Evolutionary conservation across 1,284 basidiomycete genomes (phyloP).

Genomic region (Dichomitus squalens): DNA sequence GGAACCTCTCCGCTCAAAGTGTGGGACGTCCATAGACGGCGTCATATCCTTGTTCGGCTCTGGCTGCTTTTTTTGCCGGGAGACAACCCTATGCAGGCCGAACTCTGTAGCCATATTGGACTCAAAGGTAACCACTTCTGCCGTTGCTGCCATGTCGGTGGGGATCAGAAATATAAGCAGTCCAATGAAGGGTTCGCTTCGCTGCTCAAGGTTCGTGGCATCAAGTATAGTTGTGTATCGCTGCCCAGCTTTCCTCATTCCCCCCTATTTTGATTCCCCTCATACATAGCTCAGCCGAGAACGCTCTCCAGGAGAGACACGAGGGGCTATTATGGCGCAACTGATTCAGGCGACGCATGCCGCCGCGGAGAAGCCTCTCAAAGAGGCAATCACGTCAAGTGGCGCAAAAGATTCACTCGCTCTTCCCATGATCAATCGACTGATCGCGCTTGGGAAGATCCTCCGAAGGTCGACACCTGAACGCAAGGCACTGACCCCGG

Average conservation of each 20-base stretch:
- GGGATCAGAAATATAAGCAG: slow-evolving; percentile 26
- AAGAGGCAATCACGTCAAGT: not conserved
- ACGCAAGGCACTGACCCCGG: slow-evolving; percentile 1
- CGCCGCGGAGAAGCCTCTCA: slow-evolving; percentile 6
- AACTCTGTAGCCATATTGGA: slow-evolving; percentile 34
- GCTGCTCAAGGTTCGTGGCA: slow-evolving; percentile 25
- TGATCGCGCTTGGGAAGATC: slow-evolving; percentile 4
- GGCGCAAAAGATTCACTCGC: slow-evolving; percentile 8
- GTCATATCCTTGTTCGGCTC: slow-evolving; percentile 30
- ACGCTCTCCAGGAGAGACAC: slow-evolving; percentile 18
- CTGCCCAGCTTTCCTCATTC: no score
- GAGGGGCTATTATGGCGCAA: not conserved
- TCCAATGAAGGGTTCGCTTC: slow-evolving; percentile 23
- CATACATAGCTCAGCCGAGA: not conserved
- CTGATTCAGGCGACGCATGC: slow-evolving; percentile 3
- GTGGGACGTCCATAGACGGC: slow-evolving; percentile 25
- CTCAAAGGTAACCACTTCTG: slow-evolving; percentile 34
- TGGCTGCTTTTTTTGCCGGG: slow-evolving; percentile 30
- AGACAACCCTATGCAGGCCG: slow-evolving; percentile 40
- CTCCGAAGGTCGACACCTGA: not conserved
- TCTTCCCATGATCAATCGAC: not conserved
- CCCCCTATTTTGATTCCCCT: not conserved
- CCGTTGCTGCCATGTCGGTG: slow-evolving; percentile 32
- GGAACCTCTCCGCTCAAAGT: slow-evolving; percentile 7
- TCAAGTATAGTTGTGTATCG: no score